phyloP scores from a whole-genome alignment of 2,329 filamentous ascomycete species.

The Mollisia scopiformis region DNA sequence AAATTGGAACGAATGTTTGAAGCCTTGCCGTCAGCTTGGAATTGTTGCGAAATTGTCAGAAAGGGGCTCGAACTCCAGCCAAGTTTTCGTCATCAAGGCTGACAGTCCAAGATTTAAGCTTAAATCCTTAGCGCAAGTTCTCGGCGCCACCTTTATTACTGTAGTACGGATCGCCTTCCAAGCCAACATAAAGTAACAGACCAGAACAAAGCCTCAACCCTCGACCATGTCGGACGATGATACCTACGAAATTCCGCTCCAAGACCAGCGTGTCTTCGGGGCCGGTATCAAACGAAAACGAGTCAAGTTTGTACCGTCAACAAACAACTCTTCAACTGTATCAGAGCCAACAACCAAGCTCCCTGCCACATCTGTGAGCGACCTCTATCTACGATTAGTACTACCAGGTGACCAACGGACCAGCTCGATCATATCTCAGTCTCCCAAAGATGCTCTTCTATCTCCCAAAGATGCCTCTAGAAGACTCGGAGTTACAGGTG shows the following conservation, averaged over 20 bases:
- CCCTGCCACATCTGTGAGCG: slow-evolving; percentile 39
- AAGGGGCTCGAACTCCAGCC: not conserved
- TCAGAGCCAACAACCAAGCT: slow-evolving; percentile 36
- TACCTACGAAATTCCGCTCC: slow-evolving; percentile 58
- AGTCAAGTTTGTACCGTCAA: slow-evolving; percentile 57
- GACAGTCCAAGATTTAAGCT: slow-evolving; percentile 24
- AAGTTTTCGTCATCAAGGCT: slow-evolving; percentile 1
- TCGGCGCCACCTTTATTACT: not conserved
- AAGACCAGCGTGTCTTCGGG: slow-evolving; percentile 62
- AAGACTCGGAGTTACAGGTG: too few relatives aligned
- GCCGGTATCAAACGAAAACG: slow-evolving; percentile 64
- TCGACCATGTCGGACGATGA: slow-evolving; percentile 49
- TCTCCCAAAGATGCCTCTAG: too few relatives aligned
- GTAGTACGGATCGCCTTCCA: not conserved
- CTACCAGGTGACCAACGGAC: slow-evolving; percentile 38
- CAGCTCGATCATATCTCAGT: not conserved
- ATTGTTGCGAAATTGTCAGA: too few relatives aligned
- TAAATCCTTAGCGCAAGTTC: slow-evolving; percentile 11
- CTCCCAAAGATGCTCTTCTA: not conserved
- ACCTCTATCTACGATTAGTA: slow-evolving; percentile 70
- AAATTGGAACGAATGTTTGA: too few relatives aligned
- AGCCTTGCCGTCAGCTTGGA: too few relatives aligned
- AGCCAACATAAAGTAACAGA: not conserved
- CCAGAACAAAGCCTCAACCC: not conserved
- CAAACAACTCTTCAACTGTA: slow-evolving; percentile 27